Evolutionary conservation across 495 filamentous ascomycete genomes (phyloP).

Genomic region (Penicillium desertorum): DNA sequence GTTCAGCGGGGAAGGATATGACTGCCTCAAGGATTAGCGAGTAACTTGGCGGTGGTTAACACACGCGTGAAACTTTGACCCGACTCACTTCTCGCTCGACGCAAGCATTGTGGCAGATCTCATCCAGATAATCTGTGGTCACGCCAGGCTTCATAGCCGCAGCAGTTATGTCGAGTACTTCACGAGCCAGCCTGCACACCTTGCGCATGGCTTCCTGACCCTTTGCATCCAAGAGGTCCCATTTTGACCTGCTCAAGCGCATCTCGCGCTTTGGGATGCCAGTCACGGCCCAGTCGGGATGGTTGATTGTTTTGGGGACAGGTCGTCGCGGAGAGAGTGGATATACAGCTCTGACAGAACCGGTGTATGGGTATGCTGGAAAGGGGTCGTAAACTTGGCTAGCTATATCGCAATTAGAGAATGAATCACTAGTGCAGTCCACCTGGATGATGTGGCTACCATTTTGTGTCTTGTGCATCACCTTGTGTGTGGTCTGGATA

Average conservation of each 20-base stretch:
- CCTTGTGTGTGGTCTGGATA: slow-evolving; percentile 74
- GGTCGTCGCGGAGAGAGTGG: slow-evolving; percentile 63
- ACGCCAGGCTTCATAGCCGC: slow-evolving; percentile 67
- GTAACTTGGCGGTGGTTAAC: background rate
- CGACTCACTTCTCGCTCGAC: slow-evolving; percentile 69
- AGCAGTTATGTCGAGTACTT: slow-evolving; percentile 78
- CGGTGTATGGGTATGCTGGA: slow-evolving; percentile 72
- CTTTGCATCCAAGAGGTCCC: slow-evolving; percentile 62
- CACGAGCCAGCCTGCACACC: slow-evolving; percentile 69
- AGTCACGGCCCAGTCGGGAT: slow-evolving; percentile 68
- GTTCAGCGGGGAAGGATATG: slow-evolving; percentile 81
- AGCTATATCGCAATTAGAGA: slow-evolving; percentile 70
- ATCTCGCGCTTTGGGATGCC: slow-evolving; percentile 68
- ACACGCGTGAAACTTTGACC: background rate
- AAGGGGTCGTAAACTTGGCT: slow-evolving; percentile 73
- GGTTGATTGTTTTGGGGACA: slow-evolving; percentile 65
- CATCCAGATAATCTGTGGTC: slow-evolving; percentile 81
- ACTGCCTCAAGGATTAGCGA: slow-evolving; percentile 44
- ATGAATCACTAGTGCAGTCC: slow-evolving; percentile 42
- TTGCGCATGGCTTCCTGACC: slow-evolving; percentile 74
- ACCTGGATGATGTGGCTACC: slow-evolving; percentile 58
- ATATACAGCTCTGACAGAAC: slow-evolving; percentile 69
- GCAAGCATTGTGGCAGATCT: slow-evolving; percentile 78
- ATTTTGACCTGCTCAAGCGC: slow-evolving; percentile 58
- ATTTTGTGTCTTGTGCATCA: slow-evolving; percentile 38